phyloP scores from a whole-genome alignment of 2,329 filamentous ascomycete species.

The Colletotrichum scovillei region DNA sequence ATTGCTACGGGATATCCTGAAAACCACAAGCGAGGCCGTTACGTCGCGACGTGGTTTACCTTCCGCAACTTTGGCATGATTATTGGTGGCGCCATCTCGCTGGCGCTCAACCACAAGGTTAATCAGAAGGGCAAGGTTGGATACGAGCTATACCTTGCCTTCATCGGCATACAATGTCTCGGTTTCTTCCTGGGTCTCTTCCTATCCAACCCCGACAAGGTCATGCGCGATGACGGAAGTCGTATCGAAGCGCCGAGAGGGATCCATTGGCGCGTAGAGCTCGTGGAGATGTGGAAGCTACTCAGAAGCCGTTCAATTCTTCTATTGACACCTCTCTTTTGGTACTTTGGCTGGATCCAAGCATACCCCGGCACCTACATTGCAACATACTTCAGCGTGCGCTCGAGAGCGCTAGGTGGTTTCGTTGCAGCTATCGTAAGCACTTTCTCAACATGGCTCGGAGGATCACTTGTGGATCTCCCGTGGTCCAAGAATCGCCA shows the following conservation, averaged over 20 bases:
- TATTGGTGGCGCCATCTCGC: slow-evolving; percentile 61
- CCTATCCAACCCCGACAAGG: slow-evolving; percentile 56
- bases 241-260: slow-evolving; percentile 44
- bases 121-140: slow-evolving; percentile 50
- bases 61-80: slow-evolving; percentile 55
- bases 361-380: slow-evolving; percentile 53
- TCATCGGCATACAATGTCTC: slow-evolving; percentile 59
- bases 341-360: slow-evolving; percentile 47
- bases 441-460: slow-evolving; percentile 51
- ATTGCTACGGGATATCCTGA: slow-evolving; percentile 74
- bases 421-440: slow-evolving; percentile 50
- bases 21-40: slow-evolving; percentile 67
- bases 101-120: slow-evolving; percentile 56
- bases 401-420: slow-evolving; percentile 50
- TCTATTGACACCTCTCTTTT: slow-evolving; percentile 43
- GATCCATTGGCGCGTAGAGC: slow-evolving; percentile 40
- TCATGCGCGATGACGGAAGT: slow-evolving; percentile 55
- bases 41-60: slow-evolving; percentile 63
- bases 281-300: slow-evolving; percentile 48
- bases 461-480: slow-evolving; percentile 49
- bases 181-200: slow-evolving; percentile 54
- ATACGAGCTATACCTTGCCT: slow-evolving; percentile 54
- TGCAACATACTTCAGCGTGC: slow-evolving; percentile 54
- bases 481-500: slow-evolving; percentile 52
- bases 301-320: slow-evolving; percentile 45